Base-by-base conservation (phyloP, 495 filamentous ascomycete genomes). In the Lasiosphaeria miniovina region DNA sequence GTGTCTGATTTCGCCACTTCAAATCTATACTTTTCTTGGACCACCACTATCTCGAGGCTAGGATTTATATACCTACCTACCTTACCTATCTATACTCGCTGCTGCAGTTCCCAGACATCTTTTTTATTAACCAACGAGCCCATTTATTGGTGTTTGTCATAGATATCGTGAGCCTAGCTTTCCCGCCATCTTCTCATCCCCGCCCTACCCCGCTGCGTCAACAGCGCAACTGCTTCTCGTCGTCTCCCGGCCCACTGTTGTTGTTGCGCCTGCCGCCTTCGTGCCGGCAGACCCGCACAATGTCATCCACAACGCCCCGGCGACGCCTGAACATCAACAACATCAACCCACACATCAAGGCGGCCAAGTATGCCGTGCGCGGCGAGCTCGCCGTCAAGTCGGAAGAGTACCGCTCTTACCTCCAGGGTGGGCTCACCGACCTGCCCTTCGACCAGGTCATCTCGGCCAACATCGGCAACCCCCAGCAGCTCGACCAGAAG, bases 391-490 rank as follows among this genome's bases (percentile, higher is more conserved):
- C 94, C 54, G 86, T 90, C 61, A 89, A 87, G 72, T 91, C 93
- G 0, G 94, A 98, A 77, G 82, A 87, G 73, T 96, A 95, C 76
- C 87, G 92, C 50, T 85, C 88, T 56, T 76, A 80, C 50, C 80
- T 98, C 31, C 67, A 71, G 34, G 74, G 75, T 38, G 66, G 71
- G 48, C 1, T 15, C 9, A 82, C 85, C 67, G 80, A 84, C 58
- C 81, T 98, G 48, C 94, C 94, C 33, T 98, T 98, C 71, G 81
- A 90, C 62, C 81, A 89, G 60, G 86, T 98, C 67, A 93, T 98
- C 74, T 90, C 89, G 55, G 94, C 94, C 74, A 98, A 98, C 75
- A 98, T 98, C 70, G 94, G 95, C 64, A 98, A 98, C 77, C 94
- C 95, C 6, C 94, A 98, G 71, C 95, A 98, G 76, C 87, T 98